A percentile compares a stretch with the other conserved stretches of the same genome.
Conservation (phyloP, 2,329 filamentous ascomycete genomes). For the Penicillium sclerotigenum region DNA sequence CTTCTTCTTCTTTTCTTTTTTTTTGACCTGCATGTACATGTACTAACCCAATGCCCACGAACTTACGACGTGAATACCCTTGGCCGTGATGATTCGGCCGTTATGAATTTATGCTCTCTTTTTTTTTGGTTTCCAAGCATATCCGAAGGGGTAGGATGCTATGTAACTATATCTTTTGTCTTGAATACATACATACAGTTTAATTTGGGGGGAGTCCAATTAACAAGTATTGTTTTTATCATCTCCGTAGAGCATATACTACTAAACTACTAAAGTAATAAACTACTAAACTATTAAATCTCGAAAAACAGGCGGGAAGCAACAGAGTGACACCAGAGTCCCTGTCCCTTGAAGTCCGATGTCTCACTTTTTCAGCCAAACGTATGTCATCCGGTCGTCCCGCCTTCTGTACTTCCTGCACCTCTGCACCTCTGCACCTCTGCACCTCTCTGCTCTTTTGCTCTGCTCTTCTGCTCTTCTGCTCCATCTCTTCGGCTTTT, state of each 20-base stretch:
- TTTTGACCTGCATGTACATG: neutral
- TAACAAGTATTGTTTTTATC: too few species aligned
- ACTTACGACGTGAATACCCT: slow-evolving; percentile 21
- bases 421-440: too few species aligned
- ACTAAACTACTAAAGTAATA: too few species aligned
- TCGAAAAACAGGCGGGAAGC: too few species aligned
- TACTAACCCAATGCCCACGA: slow-evolving; percentile 13
- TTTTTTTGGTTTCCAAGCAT: neutral
- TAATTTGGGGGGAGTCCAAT: too few species aligned
- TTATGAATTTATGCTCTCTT: slow-evolving; percentile 16
- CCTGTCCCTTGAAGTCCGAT: too few species aligned
- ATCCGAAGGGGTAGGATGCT: neutral
- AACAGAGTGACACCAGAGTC: slow-evolving; percentile 24
- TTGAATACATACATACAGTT: slow-evolving; percentile 7
- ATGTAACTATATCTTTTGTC: slow-evolving; percentile 19
- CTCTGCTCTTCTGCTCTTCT: too few species aligned
- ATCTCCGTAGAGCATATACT: too few species aligned
- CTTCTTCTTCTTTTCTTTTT: neutral
- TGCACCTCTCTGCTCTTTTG: too few species aligned
- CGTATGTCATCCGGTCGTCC: slow-evolving; percentile 28
- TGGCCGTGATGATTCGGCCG: slow-evolving; percentile 17
- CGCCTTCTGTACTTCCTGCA: slow-evolving; percentile 12
- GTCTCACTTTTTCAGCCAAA: slow-evolving; percentile 25
- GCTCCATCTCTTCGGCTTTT: too few species aligned
- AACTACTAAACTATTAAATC: too few species aligned